Evolutionary conservation across 352 stramenopile species (phyloP).

Genomic region (Phytophthora hybrid): DNA sequence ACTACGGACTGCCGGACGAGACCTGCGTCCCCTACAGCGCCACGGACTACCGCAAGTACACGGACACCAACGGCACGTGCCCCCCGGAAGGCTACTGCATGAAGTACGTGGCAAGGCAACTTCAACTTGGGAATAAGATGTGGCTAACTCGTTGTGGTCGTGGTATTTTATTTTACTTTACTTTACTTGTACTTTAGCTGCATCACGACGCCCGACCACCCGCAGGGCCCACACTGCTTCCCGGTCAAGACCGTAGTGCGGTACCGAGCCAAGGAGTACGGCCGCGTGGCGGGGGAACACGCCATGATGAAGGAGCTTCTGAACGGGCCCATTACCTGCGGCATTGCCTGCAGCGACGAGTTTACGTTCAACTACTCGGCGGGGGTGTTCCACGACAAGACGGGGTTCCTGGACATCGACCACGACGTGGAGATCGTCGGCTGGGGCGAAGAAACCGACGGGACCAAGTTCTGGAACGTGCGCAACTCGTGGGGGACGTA

Average conservation of each 20-base stretch:
- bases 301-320: slow-evolving; percentile 86
- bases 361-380: slow-evolving; percentile 93
- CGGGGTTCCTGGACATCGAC: slow-evolving; percentile 84
- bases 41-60: slow-evolving; percentile 81
- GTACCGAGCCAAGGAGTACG: slow-evolving; percentile 81
- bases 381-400: slow-evolving; percentile 93
- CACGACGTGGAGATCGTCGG: slow-evolving; percentile 89
- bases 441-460: slow-evolving; percentile 90
- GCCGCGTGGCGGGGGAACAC: slow-evolving; percentile 67
- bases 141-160: neutral
- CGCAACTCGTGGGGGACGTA: slow-evolving; percentile 95
- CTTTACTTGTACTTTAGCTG: slow-evolving; percentile 44
- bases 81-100: slow-evolving; percentile 83
- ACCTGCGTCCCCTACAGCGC: slow-evolving; percentile 85
- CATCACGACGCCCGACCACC: slow-evolving; percentile 75
- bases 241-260: slow-evolving; percentile 81
- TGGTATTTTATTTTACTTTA: slow-evolving; percentile 4
- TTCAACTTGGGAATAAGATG: slow-evolving; percentile 6
- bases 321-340: slow-evolving; percentile 93
- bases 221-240: slow-evolving; percentile 57
- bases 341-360: slow-evolving; percentile 90
- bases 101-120: slow-evolving; percentile 60
- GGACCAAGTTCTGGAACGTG: slow-evolving; percentile 97
- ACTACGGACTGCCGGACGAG: slow-evolving; percentile 79
- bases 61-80: slow-evolving; percentile 69